Base-by-base conservation (phyloP, 345 rosid species). In the Linum trigynum region DNA sequence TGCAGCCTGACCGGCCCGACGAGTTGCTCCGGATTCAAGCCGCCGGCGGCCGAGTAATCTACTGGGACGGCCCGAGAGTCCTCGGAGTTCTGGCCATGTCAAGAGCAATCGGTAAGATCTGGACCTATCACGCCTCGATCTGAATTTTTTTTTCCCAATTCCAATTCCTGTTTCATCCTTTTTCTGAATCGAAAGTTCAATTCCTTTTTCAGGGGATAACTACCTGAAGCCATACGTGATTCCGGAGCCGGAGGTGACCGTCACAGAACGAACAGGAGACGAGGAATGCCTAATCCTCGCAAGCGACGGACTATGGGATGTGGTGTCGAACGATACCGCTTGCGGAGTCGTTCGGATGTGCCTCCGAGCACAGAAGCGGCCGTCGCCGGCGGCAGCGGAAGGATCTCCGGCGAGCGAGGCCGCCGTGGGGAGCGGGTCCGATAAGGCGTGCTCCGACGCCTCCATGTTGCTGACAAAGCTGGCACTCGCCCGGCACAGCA, bases 401-500 rank as follows among this genome's bases (percentile, higher is more conserved):
- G 16, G 23, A 39, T 43, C 48, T 38, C 70, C 69, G 38, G 59
- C 53, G 9, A 65, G 1, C 65, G 71, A 51, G 71, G 55, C 23
- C 68, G 66, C 36, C 35, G 16, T 17, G 11, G 39, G 55, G 23
- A 7, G 7, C 15, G 35, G 64, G 5, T 50, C 71, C 71, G 88
- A 87, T 75, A 77, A 72, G 74, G 81, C 83, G 7, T 85, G 95
- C 73, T 69, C 82, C 55, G 92, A 87, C 63, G 95, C 95, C 36
- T 83, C 96, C 4, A 71, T 79, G 70, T 64, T 86, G 78, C 74
- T 87, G 73, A 84, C 91, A 59, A 84, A 85, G 78, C 75, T 89
- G 71, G 92, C 98, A 4, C 72, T 92, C 73, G 90, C 89, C 1
- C 82, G 89, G 76, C 89, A 80, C 23, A 87, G 89, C 57, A 45